phyloP scores from a whole-genome alignment of 139 green algal species.

The Chlamydomonas eustigma region DNA sequence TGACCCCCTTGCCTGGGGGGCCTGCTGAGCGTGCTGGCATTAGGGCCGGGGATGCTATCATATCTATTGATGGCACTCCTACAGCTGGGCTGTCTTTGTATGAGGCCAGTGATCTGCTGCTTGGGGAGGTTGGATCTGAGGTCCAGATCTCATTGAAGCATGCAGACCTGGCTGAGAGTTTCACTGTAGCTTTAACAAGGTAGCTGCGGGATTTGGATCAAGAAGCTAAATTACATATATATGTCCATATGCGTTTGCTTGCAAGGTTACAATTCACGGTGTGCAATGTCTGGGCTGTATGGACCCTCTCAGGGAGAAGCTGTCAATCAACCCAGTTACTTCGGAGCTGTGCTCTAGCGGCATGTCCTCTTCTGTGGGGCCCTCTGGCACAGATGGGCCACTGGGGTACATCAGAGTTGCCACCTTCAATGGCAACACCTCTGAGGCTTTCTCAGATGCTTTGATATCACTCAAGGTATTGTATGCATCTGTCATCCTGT shows the following conservation, averaged over 20 bases:
- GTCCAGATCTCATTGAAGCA: neutral
- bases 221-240: no score
- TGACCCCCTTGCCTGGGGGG: constrained; percentile 73
- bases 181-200: no score
- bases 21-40: constrained; percentile 85
- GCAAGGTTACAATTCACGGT: no score
- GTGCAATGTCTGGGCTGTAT: no score
- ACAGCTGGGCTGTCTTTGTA: constrained; percentile 78
- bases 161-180: constrained; percentile 13
- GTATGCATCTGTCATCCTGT: no score
- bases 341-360: constrained; percentile 56
- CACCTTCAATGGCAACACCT: constrained; percentile 84
- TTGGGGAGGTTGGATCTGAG: constrained; percentile 40
- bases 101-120: constrained; percentile 76
- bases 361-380: constrained; percentile 13
- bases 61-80: constrained; percentile 67
- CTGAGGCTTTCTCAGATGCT: constrained; percentile 49
- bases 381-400: neutral
- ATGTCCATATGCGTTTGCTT: no score
- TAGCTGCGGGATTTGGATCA: no score
- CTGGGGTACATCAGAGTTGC: constrained; percentile 84
- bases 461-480: constrained; percentile 48
- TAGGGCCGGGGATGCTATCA: constrained; percentile 71
- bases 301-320: constrained; percentile 25
- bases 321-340: constrained; percentile 74